Percentiles rank a stretch among this genome's conserved stretches.
These are phyloP conservation scores for Bruguiera hainesii DNA, from an alignment of 441 rosid species.

Conservation along the genomic window DNA sequence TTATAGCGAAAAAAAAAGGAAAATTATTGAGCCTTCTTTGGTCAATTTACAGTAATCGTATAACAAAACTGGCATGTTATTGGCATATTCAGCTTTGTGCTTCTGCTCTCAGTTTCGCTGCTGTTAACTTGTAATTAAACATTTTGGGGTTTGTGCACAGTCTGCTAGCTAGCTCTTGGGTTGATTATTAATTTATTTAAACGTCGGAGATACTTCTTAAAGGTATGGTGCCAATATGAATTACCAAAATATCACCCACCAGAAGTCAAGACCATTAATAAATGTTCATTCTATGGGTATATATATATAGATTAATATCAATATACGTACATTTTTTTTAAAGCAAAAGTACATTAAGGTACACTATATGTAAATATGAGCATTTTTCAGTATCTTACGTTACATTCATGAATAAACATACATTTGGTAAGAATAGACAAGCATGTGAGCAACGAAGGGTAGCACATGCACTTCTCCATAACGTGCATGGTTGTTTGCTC, in stretches of 20 bases:
- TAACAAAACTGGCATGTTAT: not conserved
- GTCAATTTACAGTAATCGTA: not conserved
- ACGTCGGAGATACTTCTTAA: too few species aligned
- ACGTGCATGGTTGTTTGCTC: conserved; percentile 27
- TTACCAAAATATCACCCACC: too few species aligned
- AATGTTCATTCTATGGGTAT: not conserved
- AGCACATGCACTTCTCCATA: conserved; percentile 33
- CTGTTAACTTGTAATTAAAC: too few species aligned
- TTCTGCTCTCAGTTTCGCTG: too few species aligned
- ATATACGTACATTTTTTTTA: not conserved
- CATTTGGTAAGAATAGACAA: conserved; percentile 16
- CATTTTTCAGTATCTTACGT: not conserved
- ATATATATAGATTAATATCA: not conserved
- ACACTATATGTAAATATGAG: not conserved
- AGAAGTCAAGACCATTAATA: too few species aligned
- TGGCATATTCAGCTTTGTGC: too few species aligned
- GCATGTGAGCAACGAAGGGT: conserved; percentile 29
- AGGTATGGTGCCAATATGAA: too few species aligned
- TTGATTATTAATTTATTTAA: too few species aligned
- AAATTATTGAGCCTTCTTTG: not conserved
- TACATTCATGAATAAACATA: conserved; percentile 1
- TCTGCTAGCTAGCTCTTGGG: too few species aligned
- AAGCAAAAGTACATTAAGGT: not conserved
- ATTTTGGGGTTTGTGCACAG: too few species aligned
- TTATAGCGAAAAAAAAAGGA: too few species aligned